These are phyloP conservation scores for Abelmoschus esculentus DNA, from an alignment of 345 rosid genomes.

Conservation along the genomic window DNA sequence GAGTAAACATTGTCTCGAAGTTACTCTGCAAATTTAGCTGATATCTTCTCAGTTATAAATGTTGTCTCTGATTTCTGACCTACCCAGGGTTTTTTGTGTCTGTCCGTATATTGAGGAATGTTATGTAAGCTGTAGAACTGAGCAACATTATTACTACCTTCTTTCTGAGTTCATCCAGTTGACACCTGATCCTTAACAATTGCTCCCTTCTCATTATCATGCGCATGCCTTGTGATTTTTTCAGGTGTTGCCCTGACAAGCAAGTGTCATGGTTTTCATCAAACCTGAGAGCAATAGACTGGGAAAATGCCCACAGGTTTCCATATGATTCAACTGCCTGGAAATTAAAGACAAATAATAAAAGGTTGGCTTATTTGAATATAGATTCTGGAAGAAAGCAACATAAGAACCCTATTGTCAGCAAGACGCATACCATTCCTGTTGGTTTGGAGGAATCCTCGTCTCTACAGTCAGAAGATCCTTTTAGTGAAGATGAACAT, in stretches of 20 bases:
- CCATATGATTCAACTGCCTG: constrained; percentile 11
- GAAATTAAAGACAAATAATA: constrained; percentile 13
- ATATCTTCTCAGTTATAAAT: not conserved
- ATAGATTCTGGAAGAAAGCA: constrained; percentile 21
- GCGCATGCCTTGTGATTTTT: not conserved
- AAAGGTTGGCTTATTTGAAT: constrained; percentile 23
- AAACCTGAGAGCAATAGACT: constrained; percentile 25
- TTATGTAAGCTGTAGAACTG: not conserved
- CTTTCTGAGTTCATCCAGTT: not conserved
- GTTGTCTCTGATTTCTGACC: not conserved
- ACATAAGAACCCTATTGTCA: constrained; percentile 18
- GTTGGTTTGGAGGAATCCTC: constrained; percentile 47
- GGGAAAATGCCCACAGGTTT: constrained; percentile 16
- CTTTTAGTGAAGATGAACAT: constrained; percentile 21
- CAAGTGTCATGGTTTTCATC: constrained; percentile 32
- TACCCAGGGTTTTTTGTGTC: not conserved
- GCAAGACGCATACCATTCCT: constrained; percentile 35
- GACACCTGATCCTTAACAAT: not conserved
- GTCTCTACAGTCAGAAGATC: constrained; percentile 22
- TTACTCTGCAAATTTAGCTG: not conserved
- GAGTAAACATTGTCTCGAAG: not conserved
- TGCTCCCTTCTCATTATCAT: not conserved
- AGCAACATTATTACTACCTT: not conserved
- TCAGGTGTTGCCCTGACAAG: constrained; percentile 23
- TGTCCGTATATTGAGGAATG: not conserved